Evolutionary conservation across 1,139 yeast genomes (phyloP).

Genomic region (Candida frijolesensis): DNA sequence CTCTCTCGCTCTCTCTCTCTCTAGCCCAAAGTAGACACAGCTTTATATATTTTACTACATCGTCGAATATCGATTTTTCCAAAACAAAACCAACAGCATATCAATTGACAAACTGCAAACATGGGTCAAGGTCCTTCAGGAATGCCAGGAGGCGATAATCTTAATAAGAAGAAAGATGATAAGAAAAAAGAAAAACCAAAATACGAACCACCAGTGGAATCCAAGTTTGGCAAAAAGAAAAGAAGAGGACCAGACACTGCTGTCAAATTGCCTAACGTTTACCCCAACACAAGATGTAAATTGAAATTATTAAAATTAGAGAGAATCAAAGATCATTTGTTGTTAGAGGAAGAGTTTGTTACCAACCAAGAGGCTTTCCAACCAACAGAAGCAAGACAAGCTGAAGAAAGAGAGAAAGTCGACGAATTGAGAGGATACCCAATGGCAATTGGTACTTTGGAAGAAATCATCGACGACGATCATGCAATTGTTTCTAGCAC

Average conservation of each 20-base stretch:
- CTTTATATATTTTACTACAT: too few relatives aligned
- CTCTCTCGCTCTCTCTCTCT: neutral
- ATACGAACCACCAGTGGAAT: slow-evolving; percentile 97
- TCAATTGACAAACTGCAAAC: neutral
- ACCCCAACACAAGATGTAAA: slow-evolving; percentile 93
- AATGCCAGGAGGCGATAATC: slow-evolving; percentile 58
- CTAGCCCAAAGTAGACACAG: too few relatives aligned
- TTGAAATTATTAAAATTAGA: slow-evolving; percentile 88
- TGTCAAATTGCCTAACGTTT: slow-evolving; percentile 83
- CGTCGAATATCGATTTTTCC: neutral
- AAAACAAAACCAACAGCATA: neutral
- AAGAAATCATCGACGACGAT: slow-evolving; percentile 96
- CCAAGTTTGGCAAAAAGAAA: slow-evolving; percentile 87
- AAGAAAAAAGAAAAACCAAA: slow-evolving; percentile 86
- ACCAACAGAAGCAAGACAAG: slow-evolving; percentile 96
- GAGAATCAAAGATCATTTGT: slow-evolving; percentile 92
- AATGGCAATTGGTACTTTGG: slow-evolving; percentile 94
- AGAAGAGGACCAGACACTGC: slow-evolving; percentile 91
- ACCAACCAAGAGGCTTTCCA: slow-evolving; percentile 92
- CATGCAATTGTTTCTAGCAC: slow-evolving; percentile 97
- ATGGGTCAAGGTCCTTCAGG: slow-evolving; percentile 86
- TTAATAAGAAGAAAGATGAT: slow-evolving; percentile 71
- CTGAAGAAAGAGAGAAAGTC: slow-evolving; percentile 91
- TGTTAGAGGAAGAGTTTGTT: slow-evolving; percentile 95
- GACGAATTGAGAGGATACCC: slow-evolving; percentile 97